Evolutionary conservation across 2,329 filamentous ascomycete genomes (phyloP).

Genomic region (Botryotinia globosa): DNA sequence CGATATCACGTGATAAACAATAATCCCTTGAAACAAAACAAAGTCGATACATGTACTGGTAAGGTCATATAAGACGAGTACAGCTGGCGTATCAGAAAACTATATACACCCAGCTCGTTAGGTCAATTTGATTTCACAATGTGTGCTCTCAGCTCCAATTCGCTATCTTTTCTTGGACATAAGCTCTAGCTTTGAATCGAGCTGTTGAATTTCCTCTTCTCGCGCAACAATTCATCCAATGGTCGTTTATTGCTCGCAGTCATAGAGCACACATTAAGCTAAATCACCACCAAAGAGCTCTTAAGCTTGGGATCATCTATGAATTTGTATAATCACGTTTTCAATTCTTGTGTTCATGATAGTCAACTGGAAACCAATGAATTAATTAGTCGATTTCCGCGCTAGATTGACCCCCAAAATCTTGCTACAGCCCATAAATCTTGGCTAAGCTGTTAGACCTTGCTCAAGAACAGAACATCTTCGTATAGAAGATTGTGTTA

Average conservation of each 20-base stretch:
- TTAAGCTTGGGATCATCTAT: neutral
- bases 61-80: neutral
- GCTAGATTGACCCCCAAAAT: neutral
- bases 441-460: neutral
- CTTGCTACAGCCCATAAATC: neutral
- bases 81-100: neutral
- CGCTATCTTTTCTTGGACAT: neutral
- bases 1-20: neutral
- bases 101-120: neutral
- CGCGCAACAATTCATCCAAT: neutral
- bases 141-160: neutral
- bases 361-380: neutral
- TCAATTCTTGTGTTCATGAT: neutral
- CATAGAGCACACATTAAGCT: neutral
- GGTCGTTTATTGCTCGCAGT: neutral
- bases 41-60: no score
- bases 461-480: neutral
- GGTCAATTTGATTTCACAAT: no score
- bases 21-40: neutral
- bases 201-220: neutral
- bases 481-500: neutral
- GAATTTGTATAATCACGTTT: neutral
- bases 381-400: slow-evolving; percentile 2
- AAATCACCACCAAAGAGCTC: neutral
- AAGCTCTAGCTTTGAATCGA: neutral